Conservation (phyloP, 1,284 basidiomycete genomes). For the Phellopilus nigrolimitatus region DNA sequence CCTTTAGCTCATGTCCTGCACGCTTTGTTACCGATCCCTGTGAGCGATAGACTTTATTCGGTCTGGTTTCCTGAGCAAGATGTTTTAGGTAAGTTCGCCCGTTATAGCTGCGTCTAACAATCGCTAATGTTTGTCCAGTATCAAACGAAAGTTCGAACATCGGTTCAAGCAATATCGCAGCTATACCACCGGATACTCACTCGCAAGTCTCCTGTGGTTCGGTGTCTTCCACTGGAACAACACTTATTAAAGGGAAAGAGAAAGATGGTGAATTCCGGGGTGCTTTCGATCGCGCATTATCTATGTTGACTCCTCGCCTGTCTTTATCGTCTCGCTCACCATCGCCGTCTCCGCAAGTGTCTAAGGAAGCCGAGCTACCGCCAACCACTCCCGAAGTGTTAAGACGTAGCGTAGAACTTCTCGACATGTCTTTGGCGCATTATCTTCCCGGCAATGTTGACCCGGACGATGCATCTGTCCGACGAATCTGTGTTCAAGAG, state of each 20-base stretch:
- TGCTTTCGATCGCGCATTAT: slow-evolving; percentile 60
- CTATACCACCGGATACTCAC: background rate
- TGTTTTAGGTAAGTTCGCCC: slow-evolving; percentile 1
- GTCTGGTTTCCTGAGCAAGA: slow-evolving; percentile 41
- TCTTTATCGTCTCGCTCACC: slow-evolving; percentile 51
- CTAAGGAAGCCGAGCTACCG: background rate
- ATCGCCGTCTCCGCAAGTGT: slow-evolving; percentile 31
- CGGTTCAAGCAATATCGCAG: background rate
- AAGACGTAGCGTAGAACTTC: slow-evolving; percentile 56
- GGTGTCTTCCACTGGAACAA: background rate
- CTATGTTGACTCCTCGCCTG: slow-evolving; percentile 50
- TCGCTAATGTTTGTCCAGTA: background rate
- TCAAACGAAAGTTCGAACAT: slow-evolving; percentile 2
- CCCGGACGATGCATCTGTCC: slow-evolving; percentile 57
- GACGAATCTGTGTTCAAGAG: slow-evolving; percentile 45
- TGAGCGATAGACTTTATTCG: slow-evolving; percentile 46
- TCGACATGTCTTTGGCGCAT: slow-evolving; percentile 56
- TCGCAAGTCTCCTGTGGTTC: background rate
- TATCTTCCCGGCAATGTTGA: slow-evolving; percentile 64
- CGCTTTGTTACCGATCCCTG: slow-evolving; percentile 65
- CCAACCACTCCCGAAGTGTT: slow-evolving; percentile 43
- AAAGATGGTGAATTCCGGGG: slow-evolving; percentile 27
- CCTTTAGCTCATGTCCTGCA: slow-evolving; percentile 76
- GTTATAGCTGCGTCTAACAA: background rate
- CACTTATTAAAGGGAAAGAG: slow-evolving; percentile 11